Evolutionary conservation across 169 alveolate species (phyloP).

Genomic region (Eimeria zaria): DNA sequence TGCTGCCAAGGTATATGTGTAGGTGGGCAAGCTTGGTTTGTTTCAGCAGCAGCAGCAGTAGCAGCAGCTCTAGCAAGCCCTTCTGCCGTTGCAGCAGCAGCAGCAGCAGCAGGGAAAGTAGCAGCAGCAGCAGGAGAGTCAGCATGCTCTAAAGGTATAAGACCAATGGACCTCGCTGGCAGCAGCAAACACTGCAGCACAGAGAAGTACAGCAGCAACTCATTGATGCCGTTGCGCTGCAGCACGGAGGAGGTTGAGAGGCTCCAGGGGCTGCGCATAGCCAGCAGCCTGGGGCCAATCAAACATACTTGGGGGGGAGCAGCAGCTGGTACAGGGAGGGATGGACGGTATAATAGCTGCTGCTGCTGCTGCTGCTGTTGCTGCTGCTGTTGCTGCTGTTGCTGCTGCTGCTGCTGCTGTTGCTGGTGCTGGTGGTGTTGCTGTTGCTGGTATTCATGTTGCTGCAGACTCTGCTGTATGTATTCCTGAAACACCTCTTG

Average conservation of each 20-base stretch:
- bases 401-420: conserved; percentile 15
- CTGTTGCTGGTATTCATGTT: not conserved
- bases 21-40: not conserved
- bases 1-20: conserved; percentile 23
- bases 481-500: not conserved
- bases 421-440: not conserved
- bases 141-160: conserved; percentile 30
- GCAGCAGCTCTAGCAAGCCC: conserved; percentile 12
- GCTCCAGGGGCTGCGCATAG: conserved; percentile 75
- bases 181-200: conserved; percentile 69
- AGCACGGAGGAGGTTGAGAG: conserved; percentile 52
- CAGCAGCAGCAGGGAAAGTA: conserved; percentile 22
- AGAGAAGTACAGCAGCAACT: conserved; percentile 46
- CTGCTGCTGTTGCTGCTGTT: too few relatives aligned
- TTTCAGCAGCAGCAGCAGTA: conserved; percentile 30
- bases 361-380: too few relatives aligned
- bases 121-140: conserved; percentile 51
- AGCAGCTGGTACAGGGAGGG: conserved; percentile 52
- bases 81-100: conserved; percentile 42
- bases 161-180: conserved; percentile 50
- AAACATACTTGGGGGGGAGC: conserved; percentile 70
- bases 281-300: conserved; percentile 65
- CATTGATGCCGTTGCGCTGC: conserved; percentile 70
- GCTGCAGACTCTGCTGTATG: not conserved
- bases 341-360: too few relatives aligned